phyloP scores from a whole-genome alignment of 768 basidiomycete species.

The Auricularia cornea region DNA sequence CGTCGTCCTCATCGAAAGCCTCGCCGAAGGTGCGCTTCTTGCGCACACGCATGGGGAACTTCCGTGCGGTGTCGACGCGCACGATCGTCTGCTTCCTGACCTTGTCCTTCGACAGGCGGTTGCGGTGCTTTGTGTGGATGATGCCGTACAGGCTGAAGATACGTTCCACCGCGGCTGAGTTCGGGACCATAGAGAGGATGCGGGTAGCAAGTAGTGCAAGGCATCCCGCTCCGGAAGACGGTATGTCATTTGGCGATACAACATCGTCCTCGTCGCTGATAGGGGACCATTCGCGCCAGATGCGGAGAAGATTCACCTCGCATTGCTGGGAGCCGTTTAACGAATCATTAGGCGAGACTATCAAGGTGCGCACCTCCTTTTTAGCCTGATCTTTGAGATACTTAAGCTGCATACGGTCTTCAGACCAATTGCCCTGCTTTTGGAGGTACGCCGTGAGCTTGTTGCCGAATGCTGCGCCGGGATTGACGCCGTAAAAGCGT shows the following conservation, averaged over 20 bases:
- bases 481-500: slow-evolving; percentile 4
- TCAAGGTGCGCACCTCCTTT: background rate
- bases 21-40: no score
- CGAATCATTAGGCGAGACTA: no score
- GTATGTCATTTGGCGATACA: no score
- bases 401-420: slow-evolving; percentile 5
- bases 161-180: slow-evolving; percentile 24
- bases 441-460: slow-evolving; percentile 8
- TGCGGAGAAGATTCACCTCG: background rate
- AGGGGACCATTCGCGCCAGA: background rate
- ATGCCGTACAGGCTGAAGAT: slow-evolving; percentile 22
- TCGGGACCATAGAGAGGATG: slow-evolving; percentile 18
- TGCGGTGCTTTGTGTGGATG: slow-evolving; percentile 18
- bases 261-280: no score
- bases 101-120: slow-evolving; percentile 14
- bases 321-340: no score
- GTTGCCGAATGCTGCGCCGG: background rate
- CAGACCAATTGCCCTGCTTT: slow-evolving; percentile 2
- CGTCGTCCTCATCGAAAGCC: no score
- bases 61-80: no score
- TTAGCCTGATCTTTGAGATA: background rate
- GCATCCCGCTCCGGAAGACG: background rate
- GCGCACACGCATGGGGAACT: no score
- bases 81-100: no score
- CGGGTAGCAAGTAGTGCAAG: slow-evolving; percentile 13